Evolutionary conservation across 768 basidiomycete species (phyloP).

Genomic region (Suillus occidentalis): DNA sequence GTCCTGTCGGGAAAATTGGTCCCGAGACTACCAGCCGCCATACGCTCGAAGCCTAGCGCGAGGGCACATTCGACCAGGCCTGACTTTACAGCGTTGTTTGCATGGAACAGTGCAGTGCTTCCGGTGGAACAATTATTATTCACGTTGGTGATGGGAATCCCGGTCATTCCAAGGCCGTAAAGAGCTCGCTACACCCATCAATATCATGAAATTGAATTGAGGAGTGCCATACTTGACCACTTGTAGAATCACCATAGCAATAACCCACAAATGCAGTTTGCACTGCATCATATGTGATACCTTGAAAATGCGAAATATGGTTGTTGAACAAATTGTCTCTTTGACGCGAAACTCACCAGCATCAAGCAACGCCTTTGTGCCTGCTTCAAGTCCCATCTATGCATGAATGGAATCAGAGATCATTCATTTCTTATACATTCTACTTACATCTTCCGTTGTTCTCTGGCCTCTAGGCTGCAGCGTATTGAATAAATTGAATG

Average conservation of each 20-base stretch:
- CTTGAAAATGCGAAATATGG: slow-evolving; percentile 33
- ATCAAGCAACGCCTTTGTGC: slow-evolving; percentile 84
- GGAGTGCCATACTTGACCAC: slow-evolving; percentile 56
- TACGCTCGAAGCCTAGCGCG: slow-evolving; percentile 86
- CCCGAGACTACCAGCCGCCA: slow-evolving; percentile 72
- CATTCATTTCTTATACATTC: not conserved
- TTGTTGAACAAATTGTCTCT: not conserved
- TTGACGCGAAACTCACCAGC: slow-evolving; percentile 48
- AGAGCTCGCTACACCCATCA: slow-evolving; percentile 56
- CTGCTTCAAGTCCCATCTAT: slow-evolving; percentile 85
- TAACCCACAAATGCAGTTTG: slow-evolving; percentile 77
- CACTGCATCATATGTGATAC: slow-evolving; percentile 79
- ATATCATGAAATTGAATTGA: not conserved
- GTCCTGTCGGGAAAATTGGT: slow-evolving; percentile 58
- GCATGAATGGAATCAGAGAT: not conserved
- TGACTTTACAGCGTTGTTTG: slow-evolving; percentile 67
- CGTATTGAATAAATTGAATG: slow-evolving; percentile 9
- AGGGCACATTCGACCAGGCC: slow-evolving; percentile 73
- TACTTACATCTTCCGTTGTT: slow-evolving; percentile 68
- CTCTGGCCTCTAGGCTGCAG: slow-evolving; percentile 63
- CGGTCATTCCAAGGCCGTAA: slow-evolving; percentile 81
- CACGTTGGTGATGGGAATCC: slow-evolving; percentile 83
- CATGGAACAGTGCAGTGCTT: slow-evolving; percentile 73
- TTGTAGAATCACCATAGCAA: slow-evolving; percentile 78
- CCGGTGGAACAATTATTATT: slow-evolving; percentile 90